Percentiles rank a stretch among this genome's conserved stretches.
phyloP scores from a whole-genome alignment of 1,284 basidiomycete species.

The Entoloma clypeatum region DNA sequence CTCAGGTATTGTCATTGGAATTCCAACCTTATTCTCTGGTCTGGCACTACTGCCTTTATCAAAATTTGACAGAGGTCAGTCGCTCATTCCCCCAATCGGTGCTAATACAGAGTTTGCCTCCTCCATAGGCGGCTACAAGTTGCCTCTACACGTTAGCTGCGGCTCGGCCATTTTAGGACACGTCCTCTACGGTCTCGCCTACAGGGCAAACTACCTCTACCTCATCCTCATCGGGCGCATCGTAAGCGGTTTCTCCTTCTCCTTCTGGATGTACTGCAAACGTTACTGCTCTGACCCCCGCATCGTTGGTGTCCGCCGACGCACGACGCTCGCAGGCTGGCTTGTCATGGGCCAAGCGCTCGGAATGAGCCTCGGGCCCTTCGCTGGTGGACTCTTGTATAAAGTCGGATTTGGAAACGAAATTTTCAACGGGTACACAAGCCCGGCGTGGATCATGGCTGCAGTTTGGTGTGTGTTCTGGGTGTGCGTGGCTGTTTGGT shows the following conservation, averaged over 20 bases:
- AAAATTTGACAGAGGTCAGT: constrained; percentile 50
- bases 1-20: constrained; percentile 66
- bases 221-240: constrained; percentile 47
- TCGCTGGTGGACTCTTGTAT: constrained; percentile 60
- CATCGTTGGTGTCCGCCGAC: constrained; percentile 59
- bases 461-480: constrained; percentile 52
- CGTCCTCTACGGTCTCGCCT: constrained; percentile 41
- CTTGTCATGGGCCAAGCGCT: constrained; percentile 61
- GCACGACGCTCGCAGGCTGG: constrained; percentile 62
- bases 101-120: not conserved
- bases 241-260: constrained; percentile 46
- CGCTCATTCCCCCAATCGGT: not conserved
- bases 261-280: constrained; percentile 48
- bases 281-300: constrained; percentile 63
- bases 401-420: constrained; percentile 49
- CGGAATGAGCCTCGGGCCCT: constrained; percentile 65
- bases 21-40: constrained; percentile 58
- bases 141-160: constrained; percentile 43
- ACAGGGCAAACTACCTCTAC: constrained; percentile 39
- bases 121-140: constrained; percentile 47
- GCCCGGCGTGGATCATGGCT: constrained; percentile 67
- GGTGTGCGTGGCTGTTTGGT: constrained; percentile 39
- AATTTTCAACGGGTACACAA: constrained; percentile 57
- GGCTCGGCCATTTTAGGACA: constrained; percentile 34
- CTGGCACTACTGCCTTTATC: constrained; percentile 56